Evolutionary conservation across 2,329 filamentous ascomycete species (phyloP).

Genomic region (Monosporascus sp.): DNA sequence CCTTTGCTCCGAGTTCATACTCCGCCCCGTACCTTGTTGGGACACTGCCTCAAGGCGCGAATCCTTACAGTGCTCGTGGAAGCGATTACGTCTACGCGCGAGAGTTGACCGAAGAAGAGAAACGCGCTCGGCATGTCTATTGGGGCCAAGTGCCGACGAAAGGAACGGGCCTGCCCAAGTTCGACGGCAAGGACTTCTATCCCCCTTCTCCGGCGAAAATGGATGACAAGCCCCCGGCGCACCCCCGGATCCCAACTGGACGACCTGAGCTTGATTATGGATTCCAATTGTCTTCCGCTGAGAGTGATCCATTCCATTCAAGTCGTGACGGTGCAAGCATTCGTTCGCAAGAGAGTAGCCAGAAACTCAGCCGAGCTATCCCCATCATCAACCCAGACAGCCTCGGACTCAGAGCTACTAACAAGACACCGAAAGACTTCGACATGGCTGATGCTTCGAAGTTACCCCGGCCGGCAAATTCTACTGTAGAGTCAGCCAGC

Average conservation of each 20-base stretch:
- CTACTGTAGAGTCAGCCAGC: conserved; percentile 1
- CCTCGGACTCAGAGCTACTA: conserved; percentile 2
- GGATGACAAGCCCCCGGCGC: background rate
- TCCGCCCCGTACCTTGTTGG: conserved; percentile 51
- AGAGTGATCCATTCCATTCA: conserved; percentile 22
- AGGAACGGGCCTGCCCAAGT: conserved; percentile 53
- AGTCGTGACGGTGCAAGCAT: conserved; percentile 15
- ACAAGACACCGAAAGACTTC: conserved; percentile 10
- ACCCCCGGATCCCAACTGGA: conserved; percentile 3
- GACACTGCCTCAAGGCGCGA: conserved; percentile 39
- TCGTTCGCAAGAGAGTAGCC: conserved; percentile 17
- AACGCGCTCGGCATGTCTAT: conserved; percentile 53
- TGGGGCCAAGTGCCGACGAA: conserved; percentile 53
- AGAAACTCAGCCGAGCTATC: conserved; percentile 27
- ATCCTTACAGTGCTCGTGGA: conserved; percentile 34
- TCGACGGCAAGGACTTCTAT: conserved; percentile 61
- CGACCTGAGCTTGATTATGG: conserved; percentile 10
- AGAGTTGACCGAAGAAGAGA: conserved; percentile 53
- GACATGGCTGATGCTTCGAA: conserved; percentile 6
- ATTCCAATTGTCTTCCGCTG: conserved; percentile 7
- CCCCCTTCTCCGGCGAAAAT: conserved; percentile 47
- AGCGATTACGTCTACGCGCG: conserved; percentile 51
- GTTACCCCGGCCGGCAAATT: conserved; percentile 7
- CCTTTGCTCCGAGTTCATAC: conserved; percentile 3
- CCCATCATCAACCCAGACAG: conserved; percentile 27